Base-by-base conservation (phyloP, 2,329 filamentous ascomycete species). In the Torrubiellomyces zombiae region DNA sequence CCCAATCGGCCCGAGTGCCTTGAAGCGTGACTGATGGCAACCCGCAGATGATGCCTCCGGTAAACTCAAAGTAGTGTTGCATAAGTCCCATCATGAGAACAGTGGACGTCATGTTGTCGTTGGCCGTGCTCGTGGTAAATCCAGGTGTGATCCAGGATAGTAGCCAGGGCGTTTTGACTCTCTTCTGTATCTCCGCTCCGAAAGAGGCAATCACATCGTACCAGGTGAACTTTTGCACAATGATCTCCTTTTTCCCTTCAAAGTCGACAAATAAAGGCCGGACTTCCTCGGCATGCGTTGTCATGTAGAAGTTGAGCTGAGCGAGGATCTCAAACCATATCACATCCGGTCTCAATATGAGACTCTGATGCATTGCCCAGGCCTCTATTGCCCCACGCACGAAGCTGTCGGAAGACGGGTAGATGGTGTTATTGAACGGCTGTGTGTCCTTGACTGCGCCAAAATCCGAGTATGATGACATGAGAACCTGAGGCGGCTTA, bases 271-370 rank as follows among this genome's bases (percentile, higher is more conserved):
- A 66, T 9, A 55, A 27, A 5, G 44, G 36, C 2, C 59, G 45
- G 1, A 65, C 25, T 5, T 55, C 45, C 24, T 66, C 58, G 5
- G 56, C 50, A 31, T 67, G 48, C 0, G 42, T 42, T 16, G 55
- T 51, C 44, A 66, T 55, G 39, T 57, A 67, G 26, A 58, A 51
- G 35, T 56, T 59, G 23, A 67, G 42, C 39, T 67, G 62, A 1
- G 49, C 47, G 4, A 68, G 45, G 26, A 67, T 59, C 24, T 63
- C 53, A 32, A 67, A 57, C 63, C 63, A 68, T 16, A 68, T 42
- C 26, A 66, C 62, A 18, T 68, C 62, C 0, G 63, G 62, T 1
- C 62, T 53, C 9, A 67, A 41, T 1, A 51, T 45, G 2, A 68
- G 45, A 33, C 63, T 52, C 29, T 62, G 54, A 28, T 65, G 60